Evolutionary conservation across 2,329 filamentous ascomycete species (phyloP), one percentile per base, ranked within the genome.

Genomic region (Fusarium marasasianum): DNA sequence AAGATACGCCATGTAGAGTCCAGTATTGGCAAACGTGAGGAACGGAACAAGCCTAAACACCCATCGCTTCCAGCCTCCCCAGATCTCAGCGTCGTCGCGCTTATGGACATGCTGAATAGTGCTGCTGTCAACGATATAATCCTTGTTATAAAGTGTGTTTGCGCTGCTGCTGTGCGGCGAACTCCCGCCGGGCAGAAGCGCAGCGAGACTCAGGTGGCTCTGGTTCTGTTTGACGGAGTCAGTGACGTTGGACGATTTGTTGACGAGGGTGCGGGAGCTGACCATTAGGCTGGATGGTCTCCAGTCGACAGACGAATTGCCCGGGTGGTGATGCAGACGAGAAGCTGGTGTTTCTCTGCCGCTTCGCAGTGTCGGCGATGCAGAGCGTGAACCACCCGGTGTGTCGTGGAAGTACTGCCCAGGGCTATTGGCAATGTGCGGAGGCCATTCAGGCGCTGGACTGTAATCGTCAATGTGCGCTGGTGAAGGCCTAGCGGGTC

Each of bases 1-100:
- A 13, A 90, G 86, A 71, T 90, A 90, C 63, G 79, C 43, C 9
- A 86, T n/a, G 77, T 84, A 86, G n/a, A 86, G 53, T n/a, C 72
- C 72, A 18, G 81, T 85, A 74, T 83, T 85, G 69, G 80, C 43
- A n/a, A 86, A 53, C 24, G 82, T 85, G 59, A 86, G 61, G 38
- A 83, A 54, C 1, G 84, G 84, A 13, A 81, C 79, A 38, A 85
- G 72, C 24, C 72, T 76, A 75, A 82, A 86, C 17, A 86, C 51
- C 38, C 82, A 74, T 17, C 84, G 81, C 64, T 80, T 84, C 84
- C 84, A 85, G 41, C 85, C 85, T 55, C 81, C 82, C 82, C 83
- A 86, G 56, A 82, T 84, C n/a, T 86, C 83, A 33, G 66, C 77
- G 50, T 85, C 83, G 66, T 84, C 82, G 45, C 85, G 84, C 60